Base-by-base conservation (phyloP, 1,284 basidiomycete species). In the Vanrija pseudolonga region DNA sequence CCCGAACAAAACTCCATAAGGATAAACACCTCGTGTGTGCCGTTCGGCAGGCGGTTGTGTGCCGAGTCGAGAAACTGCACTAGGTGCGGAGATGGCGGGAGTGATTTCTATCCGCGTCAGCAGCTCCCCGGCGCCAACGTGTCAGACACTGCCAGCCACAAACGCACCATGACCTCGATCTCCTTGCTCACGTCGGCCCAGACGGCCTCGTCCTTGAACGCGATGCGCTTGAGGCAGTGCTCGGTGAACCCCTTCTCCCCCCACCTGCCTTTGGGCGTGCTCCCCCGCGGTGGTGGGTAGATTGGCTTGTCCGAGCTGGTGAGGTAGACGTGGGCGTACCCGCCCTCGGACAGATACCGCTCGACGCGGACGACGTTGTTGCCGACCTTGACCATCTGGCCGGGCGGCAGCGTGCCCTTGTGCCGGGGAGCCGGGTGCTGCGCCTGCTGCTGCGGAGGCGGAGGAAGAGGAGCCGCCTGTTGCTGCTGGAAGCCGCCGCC, bases 271-370 rank as follows among this genome's bases (percentile, higher is more conserved):
- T 63, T 68, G 46, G 60, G 64, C 22, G 42, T 26, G 26, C 57
- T 50, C 17, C 48, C 47, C 12, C 51, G 46, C 45, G 54, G 62
- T 12, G 71, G 72, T 0, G 72, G 71, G 76, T 87, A 88, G 45
- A 98, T 88, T 2, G 93, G 90, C 49, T 83, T 80, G 4, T 88
- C 82, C 6, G 93, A 93, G 53, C 85, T 83, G 52, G 96, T 94
- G 56, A 98, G 86, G 78, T 99, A 99, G 47, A 99, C 95, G 78
- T 97, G 90, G 2, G 96, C 95, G 74, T 98, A 99, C 17, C 96
- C 96, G 77, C 93, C 94, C 85, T 98, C 94, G 50, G 87, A 90
- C 48, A 99, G 84, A 80, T 96, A 98, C 67, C 87, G 80, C 65
- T 90, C 86, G 49, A 88, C 88, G 64, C 89, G 86, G 54, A 98